These are phyloP conservation scores for Curvularia sp. DNA, from an alignment of 2,329 filamentous ascomycete species.

Conservation along the genomic window DNA sequence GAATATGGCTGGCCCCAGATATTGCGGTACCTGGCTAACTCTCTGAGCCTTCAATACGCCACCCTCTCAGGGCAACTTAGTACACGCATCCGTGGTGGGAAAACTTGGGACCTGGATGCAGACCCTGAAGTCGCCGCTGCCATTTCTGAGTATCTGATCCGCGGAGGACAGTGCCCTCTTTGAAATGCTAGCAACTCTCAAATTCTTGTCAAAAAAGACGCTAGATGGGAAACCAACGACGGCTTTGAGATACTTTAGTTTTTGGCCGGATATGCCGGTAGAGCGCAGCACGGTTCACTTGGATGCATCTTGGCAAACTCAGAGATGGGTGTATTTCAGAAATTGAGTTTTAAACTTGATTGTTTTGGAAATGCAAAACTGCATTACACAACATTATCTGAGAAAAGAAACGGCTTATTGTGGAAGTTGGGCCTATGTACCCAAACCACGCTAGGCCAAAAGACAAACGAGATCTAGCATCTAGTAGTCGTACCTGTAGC, in stretches of 20 bases:
- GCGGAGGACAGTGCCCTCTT: constrained; percentile 4
- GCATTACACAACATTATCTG: neutral
- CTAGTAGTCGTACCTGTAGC: constrained; percentile 51
- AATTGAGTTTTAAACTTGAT: neutral
- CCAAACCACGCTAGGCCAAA: constrained; percentile 1
- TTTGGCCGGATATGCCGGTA: neutral
- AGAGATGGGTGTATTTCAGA: neutral
- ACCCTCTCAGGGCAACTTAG: constrained; percentile 7
- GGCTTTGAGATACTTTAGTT: no score
- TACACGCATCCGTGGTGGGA: neutral
- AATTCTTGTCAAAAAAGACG: no score
- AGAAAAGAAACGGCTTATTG: neutral
- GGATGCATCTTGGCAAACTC: neutral
- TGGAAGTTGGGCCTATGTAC: constrained; percentile 3
- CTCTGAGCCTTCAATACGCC: constrained; percentile 5
- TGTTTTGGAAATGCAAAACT: neutral
- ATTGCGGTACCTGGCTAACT: neutral
- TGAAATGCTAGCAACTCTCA: neutral
- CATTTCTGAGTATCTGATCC: neutral
- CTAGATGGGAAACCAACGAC: no score
- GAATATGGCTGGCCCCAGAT: neutral
- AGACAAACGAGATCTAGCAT: constrained; percentile 27
- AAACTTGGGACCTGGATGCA: neutral
- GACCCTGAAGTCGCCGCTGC: neutral
- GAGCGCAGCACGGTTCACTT: neutral